phyloP scores from a whole-genome alignment of 352 stramenopile species.

The Phytophthora macrochlamydospora region DNA sequence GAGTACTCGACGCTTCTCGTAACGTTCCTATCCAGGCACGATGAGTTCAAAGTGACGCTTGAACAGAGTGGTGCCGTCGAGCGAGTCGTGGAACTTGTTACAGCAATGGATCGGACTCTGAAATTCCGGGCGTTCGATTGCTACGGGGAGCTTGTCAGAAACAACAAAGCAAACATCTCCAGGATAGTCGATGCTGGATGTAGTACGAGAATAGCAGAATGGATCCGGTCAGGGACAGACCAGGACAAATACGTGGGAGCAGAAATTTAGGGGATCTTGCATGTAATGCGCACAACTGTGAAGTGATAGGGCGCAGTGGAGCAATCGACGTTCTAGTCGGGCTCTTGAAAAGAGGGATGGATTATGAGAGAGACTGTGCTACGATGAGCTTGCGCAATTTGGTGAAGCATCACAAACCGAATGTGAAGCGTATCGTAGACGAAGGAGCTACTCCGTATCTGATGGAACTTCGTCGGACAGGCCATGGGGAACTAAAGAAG shows the following conservation, averaged over 20 bases:
- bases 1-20: neutral
- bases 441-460: conserved; percentile 1
- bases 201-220: neutral
- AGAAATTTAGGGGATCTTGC: neutral
- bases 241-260: neutral
- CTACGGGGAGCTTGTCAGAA: neutral
- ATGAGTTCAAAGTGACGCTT: neutral
- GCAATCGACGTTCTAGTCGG: neutral
- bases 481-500: neutral
- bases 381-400: conserved; percentile 3
- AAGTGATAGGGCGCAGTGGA: neutral
- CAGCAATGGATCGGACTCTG: neutral
- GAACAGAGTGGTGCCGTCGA: neutral
- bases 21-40: neutral
- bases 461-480: conserved; percentile 5
- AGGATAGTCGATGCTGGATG: neutral
- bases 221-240: neutral
- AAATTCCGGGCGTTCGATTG: neutral
- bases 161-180: neutral
- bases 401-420: neutral
- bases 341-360: conserved; percentile 1
- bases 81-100: neutral
- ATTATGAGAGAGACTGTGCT: conserved; percentile 2
- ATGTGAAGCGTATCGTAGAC: neutral
- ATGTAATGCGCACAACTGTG: neutral